phyloP scores from a whole-genome alignment of 768 basidiomycete species.

The Lentinula guzmanii region DNA sequence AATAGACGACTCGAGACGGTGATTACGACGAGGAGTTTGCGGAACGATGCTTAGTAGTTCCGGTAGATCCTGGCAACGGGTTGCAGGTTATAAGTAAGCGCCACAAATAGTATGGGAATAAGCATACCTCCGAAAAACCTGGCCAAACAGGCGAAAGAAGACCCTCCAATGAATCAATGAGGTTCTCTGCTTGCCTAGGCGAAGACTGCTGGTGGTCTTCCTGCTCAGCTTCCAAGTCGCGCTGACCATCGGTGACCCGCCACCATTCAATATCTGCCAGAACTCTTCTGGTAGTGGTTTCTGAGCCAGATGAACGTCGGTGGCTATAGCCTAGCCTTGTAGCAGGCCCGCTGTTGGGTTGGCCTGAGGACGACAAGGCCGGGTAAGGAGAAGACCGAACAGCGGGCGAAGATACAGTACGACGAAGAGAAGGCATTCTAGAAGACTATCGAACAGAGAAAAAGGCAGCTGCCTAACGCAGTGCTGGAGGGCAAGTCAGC shows the following conservation, averaged over 20 bases:
- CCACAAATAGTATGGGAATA: background rate
- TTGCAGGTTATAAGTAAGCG: conserved; percentile 7
- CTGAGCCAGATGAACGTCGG: conserved; percentile 66
- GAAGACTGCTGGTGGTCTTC: conserved; percentile 32
- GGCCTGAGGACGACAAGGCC: conserved; percentile 28
- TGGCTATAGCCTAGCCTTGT: conserved; percentile 35
- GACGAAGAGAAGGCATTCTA: conserved; percentile 68
- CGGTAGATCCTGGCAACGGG: conserved; percentile 23
- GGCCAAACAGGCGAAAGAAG: conserved; percentile 30
- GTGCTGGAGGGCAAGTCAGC: background rate
- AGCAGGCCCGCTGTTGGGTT: conserved; percentile 13
- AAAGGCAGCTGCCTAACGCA: conserved; percentile 7
- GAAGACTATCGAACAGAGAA: background rate
- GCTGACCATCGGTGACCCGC: conserved; percentile 72
- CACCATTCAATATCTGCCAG: conserved; percentile 89
- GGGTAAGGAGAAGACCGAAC: conserved; percentile 69
- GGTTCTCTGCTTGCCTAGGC: conserved; percentile 12
- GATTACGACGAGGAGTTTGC: conserved; percentile 37
- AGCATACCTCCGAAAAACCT: conserved; percentile 28
- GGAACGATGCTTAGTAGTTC: conserved; percentile 52
- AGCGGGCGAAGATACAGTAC: conserved; percentile 62
- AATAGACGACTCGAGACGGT: conserved; percentile 38
- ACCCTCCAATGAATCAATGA: conserved; percentile 27
- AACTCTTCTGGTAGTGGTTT: conserved; percentile 59
- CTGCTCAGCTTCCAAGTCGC: conserved; percentile 35